phyloP scores from a whole-genome alignment of 305 asterid species.

The Fraxinus paxiana region DNA sequence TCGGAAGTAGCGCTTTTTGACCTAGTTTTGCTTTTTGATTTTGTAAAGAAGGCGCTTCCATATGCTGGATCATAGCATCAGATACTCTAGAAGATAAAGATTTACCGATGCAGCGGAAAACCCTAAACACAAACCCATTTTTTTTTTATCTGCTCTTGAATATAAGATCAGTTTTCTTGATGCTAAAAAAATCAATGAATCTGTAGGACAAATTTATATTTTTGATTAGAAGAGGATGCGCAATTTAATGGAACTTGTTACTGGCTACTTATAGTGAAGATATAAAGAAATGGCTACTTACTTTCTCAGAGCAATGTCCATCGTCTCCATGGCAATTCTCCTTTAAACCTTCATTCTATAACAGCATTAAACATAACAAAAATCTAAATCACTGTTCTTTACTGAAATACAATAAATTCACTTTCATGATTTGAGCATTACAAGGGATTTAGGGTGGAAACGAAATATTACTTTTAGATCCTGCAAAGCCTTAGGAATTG shows the following conservation, averaged over 20 bases:
- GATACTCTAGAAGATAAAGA: slow-evolving; percentile 19
- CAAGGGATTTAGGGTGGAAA: background rate
- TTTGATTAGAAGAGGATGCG: background rate
- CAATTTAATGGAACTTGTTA: background rate
- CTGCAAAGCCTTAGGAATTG: slow-evolving; percentile 69
- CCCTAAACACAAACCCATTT: slow-evolving; percentile 15
- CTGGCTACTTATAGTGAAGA: background rate
- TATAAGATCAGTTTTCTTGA: background rate
- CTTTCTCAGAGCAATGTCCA: slow-evolving; percentile 54
- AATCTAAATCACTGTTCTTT: background rate
- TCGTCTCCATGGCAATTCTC: slow-evolving; percentile 49
- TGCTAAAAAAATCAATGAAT: background rate
- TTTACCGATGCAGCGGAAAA: slow-evolving; percentile 20
- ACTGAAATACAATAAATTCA: background rate
- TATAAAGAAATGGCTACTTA: slow-evolving; percentile 21
- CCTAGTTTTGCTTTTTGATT: slow-evolving; percentile 7
- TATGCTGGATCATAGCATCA: background rate
- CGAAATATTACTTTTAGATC: slow-evolving; percentile 49
- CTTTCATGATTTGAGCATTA: background rate
- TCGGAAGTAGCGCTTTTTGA: slow-evolving; percentile 26
- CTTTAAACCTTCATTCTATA: slow-evolving; percentile 66
- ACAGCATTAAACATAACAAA: background rate
- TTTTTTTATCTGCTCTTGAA: background rate
- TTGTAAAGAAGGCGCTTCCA: background rate
- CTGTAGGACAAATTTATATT: background rate